Evolutionary conservation across 2,329 filamentous ascomycete genomes (phyloP).

Genomic region (Colletotrichum eleusines): DNA sequence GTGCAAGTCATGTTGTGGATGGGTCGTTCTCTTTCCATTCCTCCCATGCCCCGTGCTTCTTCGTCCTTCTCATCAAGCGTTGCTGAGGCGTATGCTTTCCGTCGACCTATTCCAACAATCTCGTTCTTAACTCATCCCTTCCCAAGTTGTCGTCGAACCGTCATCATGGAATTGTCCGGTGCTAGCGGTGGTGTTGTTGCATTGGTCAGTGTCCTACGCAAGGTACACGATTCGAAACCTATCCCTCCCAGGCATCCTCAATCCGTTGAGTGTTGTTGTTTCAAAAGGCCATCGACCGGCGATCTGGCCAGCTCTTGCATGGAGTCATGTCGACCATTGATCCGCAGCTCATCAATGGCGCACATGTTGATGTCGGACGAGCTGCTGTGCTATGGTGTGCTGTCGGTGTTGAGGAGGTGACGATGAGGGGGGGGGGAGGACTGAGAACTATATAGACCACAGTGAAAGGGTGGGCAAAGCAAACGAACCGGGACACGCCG

Average conservation of each 20-base stretch:
- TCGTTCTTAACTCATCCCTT: not conserved
- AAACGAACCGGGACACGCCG: not conserved
- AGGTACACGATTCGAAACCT: not conserved
- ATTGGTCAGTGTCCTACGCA: not conserved
- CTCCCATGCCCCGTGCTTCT: not conserved
- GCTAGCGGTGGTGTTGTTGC: not conserved
- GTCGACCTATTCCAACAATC: not conserved
- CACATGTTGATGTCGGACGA: constrained; percentile 6
- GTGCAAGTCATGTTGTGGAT: not conserved
- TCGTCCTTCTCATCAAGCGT: not conserved
- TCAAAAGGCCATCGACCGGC: not conserved
- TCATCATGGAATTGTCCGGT: constrained; percentile 5
- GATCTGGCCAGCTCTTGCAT: not conserved
- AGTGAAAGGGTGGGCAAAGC: not conserved
- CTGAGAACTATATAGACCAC: constrained; percentile 32
- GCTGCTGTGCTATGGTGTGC: not conserved
- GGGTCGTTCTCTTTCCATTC: not conserved
- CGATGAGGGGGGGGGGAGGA: not conserved
- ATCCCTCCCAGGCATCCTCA: not conserved
- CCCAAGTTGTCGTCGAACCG: not conserved
- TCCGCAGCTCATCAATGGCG: constrained; percentile 5
- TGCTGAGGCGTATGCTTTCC: not conserved
- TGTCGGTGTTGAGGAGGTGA: not conserved
- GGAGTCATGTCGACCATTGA: not conserved
- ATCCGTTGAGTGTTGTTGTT: not conserved